These are phyloP conservation scores for Astathelohania contejeani DNA, from an alignment of 371 early-diverging fungal species.

Conservation along the genomic window DNA sequence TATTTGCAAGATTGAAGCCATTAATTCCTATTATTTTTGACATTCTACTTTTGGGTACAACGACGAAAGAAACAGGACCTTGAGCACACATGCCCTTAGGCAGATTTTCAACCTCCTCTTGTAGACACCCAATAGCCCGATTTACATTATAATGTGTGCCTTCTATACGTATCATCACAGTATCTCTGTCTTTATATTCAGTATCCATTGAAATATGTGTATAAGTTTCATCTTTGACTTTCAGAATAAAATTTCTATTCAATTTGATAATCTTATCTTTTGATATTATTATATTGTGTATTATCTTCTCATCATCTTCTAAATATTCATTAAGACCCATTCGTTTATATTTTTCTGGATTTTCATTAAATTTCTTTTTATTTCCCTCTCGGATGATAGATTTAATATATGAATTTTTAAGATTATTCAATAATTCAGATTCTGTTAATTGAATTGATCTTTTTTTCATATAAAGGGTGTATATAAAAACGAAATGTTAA, in stretches of 20 bases:
- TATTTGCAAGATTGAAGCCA: neutral
- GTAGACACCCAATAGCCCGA: neutral
- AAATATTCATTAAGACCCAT: constrained; percentile 15
- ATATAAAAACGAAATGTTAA: too few species aligned
- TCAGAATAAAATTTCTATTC: neutral
- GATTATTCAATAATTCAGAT: neutral
- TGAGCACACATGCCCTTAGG: neutral
- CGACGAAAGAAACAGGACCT: neutral
- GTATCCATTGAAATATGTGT: too few species aligned
- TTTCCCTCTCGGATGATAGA: constrained; percentile 1
- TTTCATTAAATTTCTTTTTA: neutral
- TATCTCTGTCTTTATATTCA: neutral
- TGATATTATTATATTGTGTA: constrained; percentile 9
- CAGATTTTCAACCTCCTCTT: neutral
- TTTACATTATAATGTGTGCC: neutral
- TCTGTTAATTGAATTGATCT: neutral
- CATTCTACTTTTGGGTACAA: neutral
- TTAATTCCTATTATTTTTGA: neutral
- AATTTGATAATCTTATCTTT: neutral
- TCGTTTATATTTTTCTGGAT: constrained; percentile 9
- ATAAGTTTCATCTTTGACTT: neutral
- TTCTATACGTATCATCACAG: neutral
- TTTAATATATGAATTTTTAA: neutral
- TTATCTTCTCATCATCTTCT: constrained; percentile 3
- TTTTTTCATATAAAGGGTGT: neutral